Evolutionary conservation across 2,329 filamentous ascomycete genomes (phyloP).

Genomic region (Cordyceps cateniannulata): DNA sequence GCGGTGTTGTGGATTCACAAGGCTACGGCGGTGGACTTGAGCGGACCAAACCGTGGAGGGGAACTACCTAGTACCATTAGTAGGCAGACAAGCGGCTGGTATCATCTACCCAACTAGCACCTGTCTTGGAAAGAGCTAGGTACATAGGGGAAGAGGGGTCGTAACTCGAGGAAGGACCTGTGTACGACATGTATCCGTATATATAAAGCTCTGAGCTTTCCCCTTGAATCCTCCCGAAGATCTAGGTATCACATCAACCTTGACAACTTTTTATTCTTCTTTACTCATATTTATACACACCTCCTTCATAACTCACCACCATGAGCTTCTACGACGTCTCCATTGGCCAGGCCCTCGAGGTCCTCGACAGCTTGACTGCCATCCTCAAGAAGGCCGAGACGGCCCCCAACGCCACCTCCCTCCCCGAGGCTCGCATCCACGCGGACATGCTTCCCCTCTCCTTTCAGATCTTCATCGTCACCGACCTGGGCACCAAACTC

Average conservation of each 20-base stretch:
- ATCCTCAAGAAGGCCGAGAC: slow-evolving; percentile 32
- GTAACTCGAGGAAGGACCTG: background rate
- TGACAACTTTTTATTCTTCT: background rate
- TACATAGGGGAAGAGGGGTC: background rate
- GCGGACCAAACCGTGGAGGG: background rate
- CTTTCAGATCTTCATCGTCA: slow-evolving; percentile 32
- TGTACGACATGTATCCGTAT: background rate
- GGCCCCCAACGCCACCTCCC: slow-evolving; percentile 24
- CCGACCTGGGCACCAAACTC: slow-evolving; percentile 26
- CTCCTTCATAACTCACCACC: slow-evolving; percentile 17
- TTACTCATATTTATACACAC: background rate
- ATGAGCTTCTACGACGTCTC: slow-evolving; percentile 36
- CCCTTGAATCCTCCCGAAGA: background rate
- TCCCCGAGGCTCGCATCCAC: slow-evolving; percentile 28
- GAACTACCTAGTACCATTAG: background rate
- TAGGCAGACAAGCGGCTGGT: background rate
- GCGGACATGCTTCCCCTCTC: slow-evolving; percentile 38
- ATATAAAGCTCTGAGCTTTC: slow-evolving; percentile 5
- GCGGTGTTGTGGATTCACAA: background rate
- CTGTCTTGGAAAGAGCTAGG: background rate
- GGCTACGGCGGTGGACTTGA: background rate
- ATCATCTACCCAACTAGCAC: background rate
- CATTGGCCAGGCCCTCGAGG: slow-evolving; percentile 25
- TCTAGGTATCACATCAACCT: background rate
- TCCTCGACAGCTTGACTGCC: slow-evolving; percentile 25